A percentile compares a stretch with the other conserved stretches of the same genome.
Evolutionary conservation across 371 early-diverging fungal genomes (phyloP).

Genomic region (Mortierella sp.): DNA sequence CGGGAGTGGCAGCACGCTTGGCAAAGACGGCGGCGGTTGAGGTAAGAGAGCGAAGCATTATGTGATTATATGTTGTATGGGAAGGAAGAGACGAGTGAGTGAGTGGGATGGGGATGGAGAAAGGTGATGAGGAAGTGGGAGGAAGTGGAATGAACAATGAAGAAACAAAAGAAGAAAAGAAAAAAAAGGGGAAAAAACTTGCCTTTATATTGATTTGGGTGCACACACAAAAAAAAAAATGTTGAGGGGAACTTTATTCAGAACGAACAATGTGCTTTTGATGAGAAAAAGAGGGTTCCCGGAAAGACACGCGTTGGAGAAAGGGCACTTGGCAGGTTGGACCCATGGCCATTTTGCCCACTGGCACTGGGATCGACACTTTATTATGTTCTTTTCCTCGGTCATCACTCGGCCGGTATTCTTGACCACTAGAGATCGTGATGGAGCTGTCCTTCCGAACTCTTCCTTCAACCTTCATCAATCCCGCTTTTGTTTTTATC

Average conservation of each 20-base stretch:
- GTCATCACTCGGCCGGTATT: slow-evolving; percentile 4
- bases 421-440: not conserved
- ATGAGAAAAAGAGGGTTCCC: not conserved
- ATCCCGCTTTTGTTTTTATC: too few relatives aligned
- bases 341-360: not conserved
- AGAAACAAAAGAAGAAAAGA: slow-evolving; percentile 7
- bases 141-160: not conserved
- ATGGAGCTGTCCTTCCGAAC: slow-evolving; percentile 1
- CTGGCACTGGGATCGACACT: not conserved
- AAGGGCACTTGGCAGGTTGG: not conserved
- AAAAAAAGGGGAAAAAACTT: not conserved
- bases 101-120: not conserved
- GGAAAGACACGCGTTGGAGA: not conserved
- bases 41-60: slow-evolving; percentile 49
- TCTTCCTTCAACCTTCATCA: too few relatives aligned
- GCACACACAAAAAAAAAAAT: not conserved
- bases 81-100: not conserved
- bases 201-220: not conserved
- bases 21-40: slow-evolving; percentile 49
- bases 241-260: slow-evolving; percentile 3
- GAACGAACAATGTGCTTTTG: not conserved
- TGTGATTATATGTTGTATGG: not conserved
- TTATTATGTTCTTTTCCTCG: not conserved
- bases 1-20: slow-evolving; percentile 49
- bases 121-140: slow-evolving; percentile 7